These are phyloP conservation scores for Quercus lobata DNA, from an alignment of 331 rosid species.

Conservation along the genomic window DNA sequence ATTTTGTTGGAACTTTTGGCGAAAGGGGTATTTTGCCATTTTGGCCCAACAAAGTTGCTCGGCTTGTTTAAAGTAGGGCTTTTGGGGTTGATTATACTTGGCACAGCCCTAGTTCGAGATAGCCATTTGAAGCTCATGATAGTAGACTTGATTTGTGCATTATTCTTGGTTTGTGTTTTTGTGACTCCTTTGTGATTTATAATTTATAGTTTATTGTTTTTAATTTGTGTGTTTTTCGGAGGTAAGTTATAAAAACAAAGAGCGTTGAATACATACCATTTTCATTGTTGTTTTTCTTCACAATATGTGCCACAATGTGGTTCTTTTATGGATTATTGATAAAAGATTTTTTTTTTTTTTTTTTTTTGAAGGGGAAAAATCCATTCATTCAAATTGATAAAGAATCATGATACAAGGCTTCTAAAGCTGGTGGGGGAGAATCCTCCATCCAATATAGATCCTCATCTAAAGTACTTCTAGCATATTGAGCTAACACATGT, in stretches of 20 bases:
- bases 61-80: conserved; percentile 12
- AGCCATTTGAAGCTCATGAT: neutral
- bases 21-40: no score
- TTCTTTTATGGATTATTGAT: conserved; percentile 36
- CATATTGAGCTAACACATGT: no score
- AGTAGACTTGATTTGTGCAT: conserved; percentile 32
- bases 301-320: conserved; percentile 39
- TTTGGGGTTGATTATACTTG: conserved; percentile 12
- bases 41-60: conserved; percentile 12
- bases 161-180: conserved; percentile 33
- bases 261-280: conserved; percentile 42
- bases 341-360: conserved; percentile 4
- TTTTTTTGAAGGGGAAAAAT: no score
- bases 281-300: conserved; percentile 34
- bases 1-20: no score
- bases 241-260: conserved; percentile 31
- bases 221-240: conserved; percentile 12
- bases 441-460: no score
- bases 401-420: no score
- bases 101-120: neutral
- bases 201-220: no score
- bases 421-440: no score
- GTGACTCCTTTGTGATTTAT: conserved; percentile 36
- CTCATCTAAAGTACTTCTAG: no score
- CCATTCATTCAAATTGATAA: no score